Evolutionary conservation across 768 basidiomycete species (phyloP), one percentile per base, ranked within the genome.

Genomic region (Phanerodontia chrysosporium): DNA sequence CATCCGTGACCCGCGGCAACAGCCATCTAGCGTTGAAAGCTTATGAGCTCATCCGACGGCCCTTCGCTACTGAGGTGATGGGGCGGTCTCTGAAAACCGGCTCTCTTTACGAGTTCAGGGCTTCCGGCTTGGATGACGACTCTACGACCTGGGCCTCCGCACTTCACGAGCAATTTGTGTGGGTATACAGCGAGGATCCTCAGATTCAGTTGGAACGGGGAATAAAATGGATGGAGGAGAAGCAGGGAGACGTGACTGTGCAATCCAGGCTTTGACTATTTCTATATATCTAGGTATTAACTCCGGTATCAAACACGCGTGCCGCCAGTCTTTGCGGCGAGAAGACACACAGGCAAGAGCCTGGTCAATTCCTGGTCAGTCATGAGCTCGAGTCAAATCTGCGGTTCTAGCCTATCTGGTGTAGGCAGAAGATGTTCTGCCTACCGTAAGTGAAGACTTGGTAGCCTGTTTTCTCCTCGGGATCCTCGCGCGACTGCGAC

Each of bases 121-220:
- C 73, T 32, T 57, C 65, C 5, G 69, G 71, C 51, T 71, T 69
- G 4, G 49, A 29, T 2, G 78, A 76, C 9, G 67, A 76, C 27
- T 75, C 77, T 60, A 63, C 65, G n/a, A 63, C 36, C 24, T 59
- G 82, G 6, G 78, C 74, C 8, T 70, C 73, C 1, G 75, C 73
- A 13, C 77, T 83, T 24, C 71, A 71, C 28, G 60, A 56, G 1
- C 74, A 77, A 61, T 79, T 77, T 76, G 66, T 71, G 46, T 81
- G 79, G 77, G 67, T 80, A 27, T 66, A 67, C 51, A 61, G 67
- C 55, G 70, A 70, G 5, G 67, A 70, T 16, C 71, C 76, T 12
- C 70, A 75, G 45, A 66, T 69, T 24, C 75, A 77, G 52, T 51
- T 69, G 16, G 58, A 66, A 30, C 62, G 55, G 45, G 65, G 66